Evolutionary conservation across 805 yeast species (phyloP).

Genomic region (Teunomyces funiuensis): DNA sequence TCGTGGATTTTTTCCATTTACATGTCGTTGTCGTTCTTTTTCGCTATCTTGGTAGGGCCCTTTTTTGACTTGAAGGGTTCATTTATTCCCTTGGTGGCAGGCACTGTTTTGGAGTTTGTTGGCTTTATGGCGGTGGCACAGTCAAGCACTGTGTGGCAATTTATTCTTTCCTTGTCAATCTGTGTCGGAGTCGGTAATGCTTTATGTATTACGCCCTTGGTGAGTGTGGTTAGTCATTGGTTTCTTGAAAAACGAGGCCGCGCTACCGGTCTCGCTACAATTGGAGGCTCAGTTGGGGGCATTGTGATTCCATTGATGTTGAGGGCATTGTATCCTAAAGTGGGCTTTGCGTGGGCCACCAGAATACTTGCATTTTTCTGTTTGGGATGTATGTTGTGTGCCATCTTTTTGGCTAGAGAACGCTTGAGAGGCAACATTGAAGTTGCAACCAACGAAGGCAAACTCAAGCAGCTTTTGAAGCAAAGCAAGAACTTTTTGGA

Average conservation of each 20-base stretch:
- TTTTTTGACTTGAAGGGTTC: slow-evolving; percentile 21
- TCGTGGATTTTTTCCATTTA: slow-evolving; percentile 45
- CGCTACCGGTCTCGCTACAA: slow-evolving; percentile 22
- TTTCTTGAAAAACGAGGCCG: slow-evolving; percentile 19
- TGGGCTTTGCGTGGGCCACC: slow-evolving; percentile 65
- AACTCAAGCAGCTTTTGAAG: neutral
- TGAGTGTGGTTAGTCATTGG: slow-evolving; percentile 24
- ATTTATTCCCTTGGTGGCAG: slow-evolving; percentile 14
- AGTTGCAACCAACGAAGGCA: neutral
- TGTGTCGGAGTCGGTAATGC: slow-evolving; percentile 23
- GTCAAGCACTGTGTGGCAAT: slow-evolving; percentile 18
- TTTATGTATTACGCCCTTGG: slow-evolving; percentile 21
- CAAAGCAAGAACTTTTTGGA: slow-evolving; percentile 28
- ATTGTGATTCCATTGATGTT: slow-evolving; percentile 57
- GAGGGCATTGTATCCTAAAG: slow-evolving; percentile 39
- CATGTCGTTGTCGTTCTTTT: slow-evolving; percentile 27
- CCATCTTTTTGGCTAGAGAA: slow-evolving; percentile 17
- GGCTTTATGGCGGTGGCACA: slow-evolving; percentile 21
- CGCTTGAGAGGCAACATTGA: slow-evolving; percentile 10
- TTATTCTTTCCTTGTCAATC: slow-evolving; percentile 19
- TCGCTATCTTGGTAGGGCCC: slow-evolving; percentile 24
- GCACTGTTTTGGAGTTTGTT: slow-evolving; percentile 14
- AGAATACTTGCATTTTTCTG: slow-evolving; percentile 19
- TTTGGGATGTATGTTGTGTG: slow-evolving; percentile 14
- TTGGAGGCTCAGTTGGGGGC: slow-evolving; percentile 70